These are phyloP conservation scores for Fusarium guadeloupense DNA, from an alignment of 2,329 filamentous ascomycete species.

Conservation along the genomic window DNA sequence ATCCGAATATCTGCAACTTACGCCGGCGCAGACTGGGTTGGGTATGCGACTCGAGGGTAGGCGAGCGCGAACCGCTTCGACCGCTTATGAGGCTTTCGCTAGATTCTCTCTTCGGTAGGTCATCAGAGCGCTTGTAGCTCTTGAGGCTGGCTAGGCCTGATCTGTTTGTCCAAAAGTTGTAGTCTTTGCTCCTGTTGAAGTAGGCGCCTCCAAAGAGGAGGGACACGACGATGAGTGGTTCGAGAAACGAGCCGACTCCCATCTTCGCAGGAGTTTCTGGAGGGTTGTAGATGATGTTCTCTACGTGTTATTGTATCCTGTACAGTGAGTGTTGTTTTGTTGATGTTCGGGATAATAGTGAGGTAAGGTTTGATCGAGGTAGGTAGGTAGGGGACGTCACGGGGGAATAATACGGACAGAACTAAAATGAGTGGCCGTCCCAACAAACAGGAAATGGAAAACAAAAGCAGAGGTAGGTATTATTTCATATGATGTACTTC, in stretches of 20 bases:
- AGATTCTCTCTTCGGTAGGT: slow-evolving; percentile 40
- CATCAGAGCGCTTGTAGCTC: slow-evolving; percentile 46
- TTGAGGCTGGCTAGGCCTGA: slow-evolving; percentile 31
- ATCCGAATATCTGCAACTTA: slow-evolving; percentile 48
- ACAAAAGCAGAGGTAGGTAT: background rate
- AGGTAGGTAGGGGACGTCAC: background rate
- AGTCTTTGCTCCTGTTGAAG: slow-evolving; percentile 55
- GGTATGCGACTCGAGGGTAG: slow-evolving; percentile 43
- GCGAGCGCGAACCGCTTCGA: slow-evolving; percentile 41
- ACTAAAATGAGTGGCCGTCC: background rate
- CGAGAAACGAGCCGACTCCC: slow-evolving; percentile 53
- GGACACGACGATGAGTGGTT: slow-evolving; percentile 54
- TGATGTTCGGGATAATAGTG: background rate
- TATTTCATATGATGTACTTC: background rate
- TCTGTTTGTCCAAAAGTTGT: slow-evolving; percentile 42
- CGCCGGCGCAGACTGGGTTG: slow-evolving; percentile 46
- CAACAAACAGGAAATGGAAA: background rate
- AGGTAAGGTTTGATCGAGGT: background rate
- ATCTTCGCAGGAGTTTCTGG: slow-evolving; percentile 38
- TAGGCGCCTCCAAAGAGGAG: slow-evolving; percentile 56
- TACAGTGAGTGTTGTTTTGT: background rate
- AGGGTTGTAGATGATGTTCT: background rate
- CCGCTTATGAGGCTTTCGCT: slow-evolving; percentile 40
- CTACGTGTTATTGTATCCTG: background rate
- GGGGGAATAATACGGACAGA: no score